phyloP scores from a whole-genome alignment of 192 early-diverging fungal genomes.

The Gryganskiella cystojenkinii region DNA sequence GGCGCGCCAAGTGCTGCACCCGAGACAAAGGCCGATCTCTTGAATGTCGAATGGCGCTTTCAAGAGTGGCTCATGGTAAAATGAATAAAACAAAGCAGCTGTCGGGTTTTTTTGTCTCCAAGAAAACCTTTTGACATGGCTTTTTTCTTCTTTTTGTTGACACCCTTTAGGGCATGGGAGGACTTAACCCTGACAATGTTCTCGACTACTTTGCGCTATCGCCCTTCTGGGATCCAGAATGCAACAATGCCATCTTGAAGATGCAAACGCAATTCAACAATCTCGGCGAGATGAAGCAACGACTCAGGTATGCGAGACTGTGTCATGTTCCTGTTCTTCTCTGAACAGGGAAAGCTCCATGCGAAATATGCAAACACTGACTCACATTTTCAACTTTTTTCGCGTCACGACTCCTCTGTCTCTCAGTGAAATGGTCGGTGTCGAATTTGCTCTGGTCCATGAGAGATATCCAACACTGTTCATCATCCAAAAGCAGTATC shows the following conservation, averaged over 20 bases:
- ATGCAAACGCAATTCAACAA: slow-evolving; percentile 90
- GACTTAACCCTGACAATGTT: slow-evolving; percentile 78
- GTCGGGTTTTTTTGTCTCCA: not conserved
- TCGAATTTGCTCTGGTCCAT: slow-evolving; percentile 80
- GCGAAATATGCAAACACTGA: not conserved
- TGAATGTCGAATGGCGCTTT: slow-evolving; percentile 50
- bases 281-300: slow-evolving; percentile 60
- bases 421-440: slow-evolving; percentile 74
- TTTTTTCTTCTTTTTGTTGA: too few species aligned
- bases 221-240: slow-evolving; percentile 83
- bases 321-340: not conserved
- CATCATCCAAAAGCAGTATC: slow-evolving; percentile 76
- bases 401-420: not conserved
- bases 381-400: not conserved
- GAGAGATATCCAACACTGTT: slow-evolving; percentile 74
- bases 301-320: slow-evolving; percentile 42
- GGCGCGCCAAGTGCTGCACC: not conserved
- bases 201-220: slow-evolving; percentile 85
- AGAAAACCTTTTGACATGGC: not conserved
- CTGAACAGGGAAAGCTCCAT: not conserved
- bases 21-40: slow-evolving; percentile 8
- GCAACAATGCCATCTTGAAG: slow-evolving; percentile 80
- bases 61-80: slow-evolving; percentile 54
- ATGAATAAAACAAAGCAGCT: not conserved
- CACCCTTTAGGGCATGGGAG: slow-evolving; percentile 71